phyloP scores from a whole-genome alignment of 2,329 filamentous ascomycete genomes.

The Aspergillus piperis region DNA sequence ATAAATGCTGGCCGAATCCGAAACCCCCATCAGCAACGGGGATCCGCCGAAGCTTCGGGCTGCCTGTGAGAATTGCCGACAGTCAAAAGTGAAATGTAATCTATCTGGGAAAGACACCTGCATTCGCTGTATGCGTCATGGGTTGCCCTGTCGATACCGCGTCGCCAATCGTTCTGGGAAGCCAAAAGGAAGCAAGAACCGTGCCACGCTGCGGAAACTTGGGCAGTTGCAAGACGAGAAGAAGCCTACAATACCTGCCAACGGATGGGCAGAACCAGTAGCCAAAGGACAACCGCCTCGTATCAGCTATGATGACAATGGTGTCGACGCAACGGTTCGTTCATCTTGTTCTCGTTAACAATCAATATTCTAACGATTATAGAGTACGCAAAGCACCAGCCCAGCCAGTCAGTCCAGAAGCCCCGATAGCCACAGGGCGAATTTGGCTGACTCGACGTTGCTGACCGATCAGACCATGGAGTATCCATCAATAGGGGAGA shows the following conservation, averaged over 20 bases:
- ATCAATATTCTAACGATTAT: neutral
- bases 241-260: constrained; percentile 21
- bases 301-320: constrained; percentile 9
- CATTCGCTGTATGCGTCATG: constrained; percentile 41
- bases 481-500: constrained; percentile 11
- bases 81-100: constrained; percentile 45
- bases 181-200: constrained; percentile 44
- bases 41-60: constrained; percentile 40
- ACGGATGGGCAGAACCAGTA: constrained; percentile 3
- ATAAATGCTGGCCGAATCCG: constrained; percentile 32
- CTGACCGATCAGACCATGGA: constrained; percentile 14
- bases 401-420: constrained; percentile 29
- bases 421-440: constrained; percentile 25
- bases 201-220: constrained; percentile 39
- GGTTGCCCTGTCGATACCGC: constrained; percentile 40
- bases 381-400: constrained; percentile 9
- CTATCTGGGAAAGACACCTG: constrained; percentile 39
- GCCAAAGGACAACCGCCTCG: constrained; percentile 7
- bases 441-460: constrained; percentile 13
- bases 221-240: constrained; percentile 36
- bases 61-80: constrained; percentile 43
- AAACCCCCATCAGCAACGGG: constrained; percentile 21
- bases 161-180: constrained; percentile 43
- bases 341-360: neutral
- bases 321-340: constrained; percentile 5